Conservation (phyloP, 108 stramenopile species). For the Skeletonema marinoi region DNA sequence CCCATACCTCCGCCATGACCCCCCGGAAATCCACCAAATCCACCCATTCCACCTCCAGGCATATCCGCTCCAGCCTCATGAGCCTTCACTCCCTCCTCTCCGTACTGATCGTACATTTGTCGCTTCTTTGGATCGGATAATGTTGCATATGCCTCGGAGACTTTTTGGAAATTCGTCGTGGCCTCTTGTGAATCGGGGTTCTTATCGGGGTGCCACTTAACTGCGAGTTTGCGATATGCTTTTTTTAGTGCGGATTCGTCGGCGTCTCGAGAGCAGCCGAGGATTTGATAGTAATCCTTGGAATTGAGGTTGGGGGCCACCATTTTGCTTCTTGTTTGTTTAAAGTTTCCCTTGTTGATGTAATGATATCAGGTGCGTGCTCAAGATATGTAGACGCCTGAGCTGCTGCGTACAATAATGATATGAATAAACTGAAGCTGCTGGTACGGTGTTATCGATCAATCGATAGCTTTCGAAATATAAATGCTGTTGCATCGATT, state of each 20-base stretch:
- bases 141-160: constrained; percentile 83
- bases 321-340: constrained; percentile 22
- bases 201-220: constrained; percentile 92
- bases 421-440: neutral
- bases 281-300: constrained; percentile 84
- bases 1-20: constrained; percentile 52
- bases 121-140: constrained; percentile 82
- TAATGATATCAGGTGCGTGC: too few relatives aligned
- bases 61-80: constrained; percentile 68
- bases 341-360: too few relatives aligned
- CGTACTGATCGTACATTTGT: constrained; percentile 87
- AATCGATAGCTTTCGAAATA: too few relatives aligned
- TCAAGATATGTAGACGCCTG: too few relatives aligned
- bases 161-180: constrained; percentile 88
- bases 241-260: constrained; percentile 80
- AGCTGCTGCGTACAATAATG: neutral
- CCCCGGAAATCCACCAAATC: constrained; percentile 53
- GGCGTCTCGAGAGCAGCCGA: constrained; percentile 72
- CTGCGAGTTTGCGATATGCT: constrained; percentile 85
- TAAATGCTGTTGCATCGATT: too few relatives aligned
- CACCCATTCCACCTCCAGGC: constrained; percentile 43
- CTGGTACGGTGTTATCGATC: too few relatives aligned
- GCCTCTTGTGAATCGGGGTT: constrained; percentile 85
- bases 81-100: constrained; percentile 69
- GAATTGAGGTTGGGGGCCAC: constrained; percentile 78